A percentile compares a stretch with the other conserved stretches of the same genome.
Evolutionary conservation across 176 grass and related monocot genomes (phyloP).

Genomic region (Areca catechu): DNA sequence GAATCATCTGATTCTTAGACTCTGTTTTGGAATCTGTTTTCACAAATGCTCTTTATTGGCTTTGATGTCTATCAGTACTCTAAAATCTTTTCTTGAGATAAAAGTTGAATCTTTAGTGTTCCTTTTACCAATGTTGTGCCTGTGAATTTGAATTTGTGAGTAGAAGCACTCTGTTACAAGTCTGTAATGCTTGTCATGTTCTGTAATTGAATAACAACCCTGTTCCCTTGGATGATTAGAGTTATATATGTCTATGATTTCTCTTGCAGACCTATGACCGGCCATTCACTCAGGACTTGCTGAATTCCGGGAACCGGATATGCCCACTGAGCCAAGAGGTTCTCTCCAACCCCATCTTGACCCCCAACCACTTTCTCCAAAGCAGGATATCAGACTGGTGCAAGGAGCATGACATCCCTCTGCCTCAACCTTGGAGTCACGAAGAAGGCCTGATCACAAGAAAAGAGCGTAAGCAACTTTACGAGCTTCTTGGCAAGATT

Average conservation of each 20-base stretch:
- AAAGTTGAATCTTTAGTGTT: no score
- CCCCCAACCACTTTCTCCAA: conserved; percentile 48
- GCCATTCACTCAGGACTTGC: conserved; percentile 57
- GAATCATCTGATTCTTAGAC: no score
- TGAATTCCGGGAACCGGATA: conserved; percentile 42
- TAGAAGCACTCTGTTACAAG: not conserved
- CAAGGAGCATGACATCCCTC: conserved; percentile 34
- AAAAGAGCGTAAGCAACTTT: conserved; percentile 40
- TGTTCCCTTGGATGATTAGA: not conserved
- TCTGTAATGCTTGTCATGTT: not conserved
- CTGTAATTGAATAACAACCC: not conserved
- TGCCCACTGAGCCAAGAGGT: conserved; percentile 61
- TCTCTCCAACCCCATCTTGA: conserved; percentile 42
- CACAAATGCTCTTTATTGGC: no score
- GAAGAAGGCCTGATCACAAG: conserved; percentile 26
- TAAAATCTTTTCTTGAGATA: no score
- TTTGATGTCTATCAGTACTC: no score
- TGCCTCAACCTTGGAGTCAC: conserved; percentile 28
- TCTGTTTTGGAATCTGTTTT: no score
- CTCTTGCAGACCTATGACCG: conserved; percentile 77
- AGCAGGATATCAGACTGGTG: conserved; percentile 68
- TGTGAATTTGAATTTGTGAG: no score
- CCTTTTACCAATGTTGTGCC: no score
- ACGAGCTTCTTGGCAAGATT: conserved; percentile 49
- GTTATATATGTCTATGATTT: not conserved